Percentiles rank a stretch among this genome's conserved stretches.
Evolutionary conservation across 2,329 filamentous ascomycete genomes (phyloP).

Genomic region (Ceratocystis cubensis): DNA sequence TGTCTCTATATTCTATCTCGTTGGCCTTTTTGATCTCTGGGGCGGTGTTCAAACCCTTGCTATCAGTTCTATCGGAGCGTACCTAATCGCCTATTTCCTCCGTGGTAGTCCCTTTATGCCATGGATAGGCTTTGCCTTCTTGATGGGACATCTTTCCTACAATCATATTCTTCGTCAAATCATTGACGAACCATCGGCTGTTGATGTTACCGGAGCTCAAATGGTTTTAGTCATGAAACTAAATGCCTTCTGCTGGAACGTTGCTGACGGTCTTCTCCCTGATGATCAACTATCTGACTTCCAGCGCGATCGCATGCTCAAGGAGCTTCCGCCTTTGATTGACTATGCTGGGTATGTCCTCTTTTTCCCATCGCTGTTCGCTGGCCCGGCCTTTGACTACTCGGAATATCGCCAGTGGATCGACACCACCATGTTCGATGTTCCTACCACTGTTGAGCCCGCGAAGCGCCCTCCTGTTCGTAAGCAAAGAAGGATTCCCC

Average conservation of each 20-base stretch:
- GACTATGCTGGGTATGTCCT: conserved; percentile 85
- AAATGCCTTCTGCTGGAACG: conserved; percentile 93
- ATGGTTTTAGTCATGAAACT: conserved; percentile 99
- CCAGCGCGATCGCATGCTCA: conserved; percentile 71
- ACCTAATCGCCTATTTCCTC: conserved; percentile 70
- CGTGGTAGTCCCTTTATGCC: conserved; percentile 82
- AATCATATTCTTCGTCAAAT: conserved; percentile 77
- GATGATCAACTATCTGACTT: conserved; percentile 69
- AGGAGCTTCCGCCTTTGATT: conserved; percentile 58
- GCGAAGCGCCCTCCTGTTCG: conserved; percentile 73
- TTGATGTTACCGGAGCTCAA: conserved; percentile 90
- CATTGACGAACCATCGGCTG: conserved; percentile 47
- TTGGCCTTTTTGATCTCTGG: conserved; percentile 92
- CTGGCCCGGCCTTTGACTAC: conserved; percentile 87
- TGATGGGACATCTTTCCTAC: conserved; percentile 91
- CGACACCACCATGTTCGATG: conserved; percentile 85
- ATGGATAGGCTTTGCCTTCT: conserved; percentile 85
- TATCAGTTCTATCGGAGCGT: conserved; percentile 67
- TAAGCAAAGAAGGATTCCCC: conserved; percentile 83
- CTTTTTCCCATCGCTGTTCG: conserved; percentile 87
- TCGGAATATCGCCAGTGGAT: conserved; percentile 87
- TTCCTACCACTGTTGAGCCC: conserved; percentile 69
- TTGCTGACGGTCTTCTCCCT: conserved; percentile 77
- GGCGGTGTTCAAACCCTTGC: conserved; percentile 64
- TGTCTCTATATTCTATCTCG: conserved; percentile 75